Conservation (phyloP, 2,329 filamentous ascomycete species). For the Capronia epimyces region DNA sequence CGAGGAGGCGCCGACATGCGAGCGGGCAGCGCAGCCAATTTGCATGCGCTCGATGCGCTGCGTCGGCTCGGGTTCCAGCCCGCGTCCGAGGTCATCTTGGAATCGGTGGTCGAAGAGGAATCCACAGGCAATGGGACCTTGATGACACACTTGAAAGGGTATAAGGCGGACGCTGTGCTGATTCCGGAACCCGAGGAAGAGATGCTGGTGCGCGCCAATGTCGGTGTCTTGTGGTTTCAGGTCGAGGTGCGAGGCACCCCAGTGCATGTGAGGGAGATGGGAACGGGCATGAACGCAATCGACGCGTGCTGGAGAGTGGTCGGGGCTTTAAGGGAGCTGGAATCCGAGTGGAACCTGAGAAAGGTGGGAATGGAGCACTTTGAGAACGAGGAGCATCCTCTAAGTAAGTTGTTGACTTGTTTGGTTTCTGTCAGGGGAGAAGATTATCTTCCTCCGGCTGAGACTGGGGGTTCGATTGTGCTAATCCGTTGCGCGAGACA, state of each 20-base stretch:
- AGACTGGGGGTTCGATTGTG: neutral
- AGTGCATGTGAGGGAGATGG: conserved; percentile 21
- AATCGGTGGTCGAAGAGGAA: conserved; percentile 23
- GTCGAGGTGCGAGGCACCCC: conserved; percentile 22
- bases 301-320: conserved; percentile 23
- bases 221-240: conserved; percentile 24
- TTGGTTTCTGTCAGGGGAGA: neutral
- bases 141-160: conserved; percentile 25
- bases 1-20: conserved; percentile 22
- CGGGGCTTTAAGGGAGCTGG: conserved; percentile 20
- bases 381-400: conserved; percentile 21
- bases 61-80: conserved; percentile 17
- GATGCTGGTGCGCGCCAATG: conserved; percentile 22
- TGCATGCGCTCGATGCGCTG: conserved; percentile 20
- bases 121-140: conserved; percentile 25
- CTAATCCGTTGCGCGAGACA: conserved; percentile 4
- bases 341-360: conserved; percentile 22
- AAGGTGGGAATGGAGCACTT: conserved; percentile 14
- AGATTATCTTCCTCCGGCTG: neutral
- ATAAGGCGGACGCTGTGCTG: conserved; percentile 24
- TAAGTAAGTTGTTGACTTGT: conserved; percentile 18
- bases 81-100: conserved; percentile 21
- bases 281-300: conserved; percentile 20
- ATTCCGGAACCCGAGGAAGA: conserved; percentile 23
- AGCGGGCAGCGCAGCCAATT: conserved; percentile 12